A percentile compares a stretch with the other conserved stretches of the same genome.
Conservation (phyloP, 164 flowering plant species). For the Magnolia sinica region DNA sequence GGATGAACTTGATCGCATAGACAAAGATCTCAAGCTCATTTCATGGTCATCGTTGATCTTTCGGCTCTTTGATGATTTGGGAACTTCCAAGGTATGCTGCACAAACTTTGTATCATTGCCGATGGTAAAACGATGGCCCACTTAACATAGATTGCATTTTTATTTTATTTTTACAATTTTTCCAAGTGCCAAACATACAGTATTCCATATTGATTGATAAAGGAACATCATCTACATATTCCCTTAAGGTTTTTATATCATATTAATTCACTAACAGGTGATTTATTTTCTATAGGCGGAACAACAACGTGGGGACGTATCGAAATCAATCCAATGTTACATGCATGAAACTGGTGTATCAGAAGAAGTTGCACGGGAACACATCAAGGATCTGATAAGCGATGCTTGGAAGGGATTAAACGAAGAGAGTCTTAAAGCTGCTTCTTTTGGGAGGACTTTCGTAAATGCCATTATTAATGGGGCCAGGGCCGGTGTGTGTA, state of each 20-base stretch:
- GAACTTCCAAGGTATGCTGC: constrained; percentile 6
- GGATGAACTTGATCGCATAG: constrained; percentile 8
- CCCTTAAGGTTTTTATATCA: no score
- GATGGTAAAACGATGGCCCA: not conserved
- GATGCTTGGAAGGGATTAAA: constrained; percentile 22
- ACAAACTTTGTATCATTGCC: not conserved
- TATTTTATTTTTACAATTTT: no score
- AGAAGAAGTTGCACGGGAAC: constrained; percentile 20
- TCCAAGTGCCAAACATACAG: no score
- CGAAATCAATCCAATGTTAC: constrained; percentile 20
- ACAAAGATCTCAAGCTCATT: not conserved
- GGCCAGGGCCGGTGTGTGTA: constrained; percentile 3
- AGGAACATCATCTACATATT: no score
- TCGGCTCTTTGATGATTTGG: constrained; percentile 9
- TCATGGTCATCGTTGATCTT: constrained; percentile 3
- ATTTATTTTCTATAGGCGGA: constrained; percentile 12
- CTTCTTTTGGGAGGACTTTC: not conserved
- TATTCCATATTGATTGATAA: no score
- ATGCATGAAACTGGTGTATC: constrained; percentile 23
- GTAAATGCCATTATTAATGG: not conserved
- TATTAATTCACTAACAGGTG: not conserved
- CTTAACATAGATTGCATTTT: not conserved
- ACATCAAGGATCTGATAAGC: constrained; percentile 11
- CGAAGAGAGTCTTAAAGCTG: not conserved
- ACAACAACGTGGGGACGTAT: constrained; percentile 15